A percentile compares a stretch with the other conserved stretches of the same genome.
Evolutionary conservation across 1,284 basidiomycete species (phyloP).

Genomic region (Tilletia indica): DNA sequence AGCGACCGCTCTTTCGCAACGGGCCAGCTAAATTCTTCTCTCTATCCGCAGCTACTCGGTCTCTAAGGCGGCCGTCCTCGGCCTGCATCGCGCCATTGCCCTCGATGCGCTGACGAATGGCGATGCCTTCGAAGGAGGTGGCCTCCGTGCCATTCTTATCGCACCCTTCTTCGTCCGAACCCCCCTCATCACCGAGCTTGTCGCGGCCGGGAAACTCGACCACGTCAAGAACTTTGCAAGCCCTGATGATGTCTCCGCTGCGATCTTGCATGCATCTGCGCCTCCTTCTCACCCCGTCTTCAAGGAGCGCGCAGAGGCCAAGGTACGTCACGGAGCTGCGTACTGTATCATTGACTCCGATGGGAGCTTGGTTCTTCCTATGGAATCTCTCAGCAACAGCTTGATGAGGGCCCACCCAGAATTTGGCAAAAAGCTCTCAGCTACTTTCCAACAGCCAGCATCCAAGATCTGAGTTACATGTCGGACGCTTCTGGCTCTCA

Average conservation of each 20-base stretch:
- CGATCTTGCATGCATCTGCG: constrained; percentile 8
- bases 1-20: constrained; percentile 52
- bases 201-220: constrained; percentile 11
- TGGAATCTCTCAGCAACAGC: constrained; percentile 7
- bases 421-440: background rate
- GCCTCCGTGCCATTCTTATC: constrained; percentile 62
- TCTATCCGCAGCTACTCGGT: constrained; percentile 7
- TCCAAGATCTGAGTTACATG: constrained; percentile 5
- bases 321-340: background rate
- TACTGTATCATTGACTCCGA: constrained; percentile 4
- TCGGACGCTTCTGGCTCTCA: too few relatives aligned
- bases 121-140: constrained; percentile 24
- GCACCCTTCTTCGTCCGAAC: constrained; percentile 61
- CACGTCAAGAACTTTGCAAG: constrained; percentile 8
- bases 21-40: background rate
- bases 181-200: constrained; percentile 5
- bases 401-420: background rate
- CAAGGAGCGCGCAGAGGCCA: background rate
- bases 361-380: background rate
- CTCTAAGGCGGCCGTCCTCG: constrained; percentile 55
- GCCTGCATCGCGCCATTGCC: constrained; percentile 62
- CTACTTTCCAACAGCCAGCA: background rate
- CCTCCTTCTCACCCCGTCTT: background rate
- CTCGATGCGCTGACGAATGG: constrained; percentile 52
- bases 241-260: constrained; percentile 6